Percentiles rank a stretch among this genome's conserved stretches.
phyloP scores from a whole-genome alignment of 768 basidiomycete genomes.

The Agrocybe pediades region DNA sequence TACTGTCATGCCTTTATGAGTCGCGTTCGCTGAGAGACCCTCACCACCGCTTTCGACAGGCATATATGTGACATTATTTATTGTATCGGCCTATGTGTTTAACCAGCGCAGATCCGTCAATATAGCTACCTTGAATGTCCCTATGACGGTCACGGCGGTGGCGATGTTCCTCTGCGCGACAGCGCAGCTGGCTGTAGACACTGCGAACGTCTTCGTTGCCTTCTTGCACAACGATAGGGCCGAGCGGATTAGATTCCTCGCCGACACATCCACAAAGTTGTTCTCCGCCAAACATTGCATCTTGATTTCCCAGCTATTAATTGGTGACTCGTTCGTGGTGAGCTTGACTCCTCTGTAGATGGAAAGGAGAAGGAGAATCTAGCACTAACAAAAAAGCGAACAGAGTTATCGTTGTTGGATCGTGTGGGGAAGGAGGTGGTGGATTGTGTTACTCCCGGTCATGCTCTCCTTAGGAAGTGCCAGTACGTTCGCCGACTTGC shows the following conservation, averaged over 20 bases:
- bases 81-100: constrained; percentile 10
- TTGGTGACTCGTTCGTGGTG: constrained; percentile 14
- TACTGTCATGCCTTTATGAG: background rate
- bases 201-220: constrained; percentile 12
- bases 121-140: constrained; percentile 5
- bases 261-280: constrained; percentile 3
- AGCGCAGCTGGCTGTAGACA: constrained; percentile 10
- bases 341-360: background rate
- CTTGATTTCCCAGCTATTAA: constrained; percentile 7
- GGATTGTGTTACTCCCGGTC: constrained; percentile 13
- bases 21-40: background rate
- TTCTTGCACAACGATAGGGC: constrained; percentile 9
- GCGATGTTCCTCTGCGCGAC: constrained; percentile 11
- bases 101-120: background rate
- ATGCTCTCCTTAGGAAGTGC: constrained; percentile 12
- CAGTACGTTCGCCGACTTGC: background rate
- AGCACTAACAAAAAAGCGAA: too few species aligned
- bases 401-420: constrained; percentile 14
- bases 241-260: constrained; percentile 6
- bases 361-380: background rate
- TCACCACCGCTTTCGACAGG: constrained; percentile 1
- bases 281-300: constrained; percentile 15
- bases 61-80: constrained; percentile 6
- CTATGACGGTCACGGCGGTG: constrained; percentile 12
- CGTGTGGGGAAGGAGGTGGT: constrained; percentile 10